These are phyloP conservation scores for Alternaria tenuissima DNA, from an alignment of 2,329 filamentous ascomycete genomes.

Conservation along the genomic window DNA sequence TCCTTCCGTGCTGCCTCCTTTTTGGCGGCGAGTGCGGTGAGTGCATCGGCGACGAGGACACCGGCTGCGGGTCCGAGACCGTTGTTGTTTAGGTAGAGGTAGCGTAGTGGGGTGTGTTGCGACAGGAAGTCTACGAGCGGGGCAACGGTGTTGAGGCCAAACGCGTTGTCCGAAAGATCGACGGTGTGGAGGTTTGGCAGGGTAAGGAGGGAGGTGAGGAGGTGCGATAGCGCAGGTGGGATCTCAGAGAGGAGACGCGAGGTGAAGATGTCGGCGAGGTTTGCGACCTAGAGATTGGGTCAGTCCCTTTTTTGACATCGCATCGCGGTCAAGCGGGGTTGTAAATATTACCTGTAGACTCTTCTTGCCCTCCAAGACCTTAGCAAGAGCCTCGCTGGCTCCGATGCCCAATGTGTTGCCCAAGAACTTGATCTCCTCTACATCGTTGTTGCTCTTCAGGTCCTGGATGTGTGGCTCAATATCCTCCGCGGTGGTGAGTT, in stretches of 20 bases:
- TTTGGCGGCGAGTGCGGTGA: slow-evolving; percentile 81
- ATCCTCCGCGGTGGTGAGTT: slow-evolving; percentile 88
- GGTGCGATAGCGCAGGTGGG: slow-evolving; percentile 82
- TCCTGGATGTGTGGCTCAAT: slow-evolving; percentile 83
- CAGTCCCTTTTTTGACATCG: background rate
- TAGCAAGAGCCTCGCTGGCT: slow-evolving; percentile 84
- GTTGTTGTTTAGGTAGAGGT: slow-evolving; percentile 98
- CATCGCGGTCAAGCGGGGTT: slow-evolving; percentile 1
- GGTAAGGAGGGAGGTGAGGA: slow-evolving; percentile 86
- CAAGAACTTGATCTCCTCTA: slow-evolving; percentile 85
- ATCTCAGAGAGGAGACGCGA: slow-evolving; percentile 93
- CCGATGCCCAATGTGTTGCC: slow-evolving; percentile 94
- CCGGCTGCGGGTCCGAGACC: slow-evolving; percentile 92
- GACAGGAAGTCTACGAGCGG: slow-evolving; percentile 92
- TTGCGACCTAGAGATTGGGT: slow-evolving; percentile 67
- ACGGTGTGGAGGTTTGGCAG: slow-evolving; percentile 87
- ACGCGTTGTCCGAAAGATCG: slow-evolving; percentile 97
- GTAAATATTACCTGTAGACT: slow-evolving; percentile 68
- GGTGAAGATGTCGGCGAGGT: slow-evolving; percentile 98
- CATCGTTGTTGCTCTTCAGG: slow-evolving; percentile 73
- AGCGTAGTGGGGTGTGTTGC: slow-evolving; percentile 86
- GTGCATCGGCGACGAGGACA: slow-evolving; percentile 85
- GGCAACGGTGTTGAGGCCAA: slow-evolving; percentile 92
- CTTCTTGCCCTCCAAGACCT: slow-evolving; percentile 85
- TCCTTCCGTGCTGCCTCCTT: slow-evolving; percentile 80